Percentiles rank a stretch among this genome's conserved stretches.
phyloP scores from a whole-genome alignment of 495 filamentous ascomycete species.

The Xylaria curta region DNA sequence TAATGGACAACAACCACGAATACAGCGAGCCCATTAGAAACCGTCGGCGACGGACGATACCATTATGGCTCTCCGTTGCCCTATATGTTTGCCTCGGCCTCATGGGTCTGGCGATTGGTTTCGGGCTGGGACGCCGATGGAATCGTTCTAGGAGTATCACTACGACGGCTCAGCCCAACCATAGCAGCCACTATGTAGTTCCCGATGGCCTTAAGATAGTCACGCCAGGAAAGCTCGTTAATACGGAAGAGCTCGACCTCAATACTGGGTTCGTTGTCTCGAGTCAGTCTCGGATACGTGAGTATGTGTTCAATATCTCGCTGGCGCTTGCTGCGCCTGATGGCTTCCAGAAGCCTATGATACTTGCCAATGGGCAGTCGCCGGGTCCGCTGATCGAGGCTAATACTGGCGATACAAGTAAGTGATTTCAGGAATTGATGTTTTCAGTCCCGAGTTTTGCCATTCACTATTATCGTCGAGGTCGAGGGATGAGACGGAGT shows the following conservation, averaged over 20 bases:
- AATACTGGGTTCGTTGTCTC: constrained; percentile 32
- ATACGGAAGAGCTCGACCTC: constrained; percentile 37
- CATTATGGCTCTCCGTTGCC: constrained; percentile 30
- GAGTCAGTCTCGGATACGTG: constrained; percentile 22
- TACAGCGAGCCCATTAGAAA: constrained; percentile 18
- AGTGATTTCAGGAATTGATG: neutral
- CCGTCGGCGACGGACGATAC: constrained; percentile 23
- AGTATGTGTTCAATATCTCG: constrained; percentile 40
- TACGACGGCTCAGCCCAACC: neutral
- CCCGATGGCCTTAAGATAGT: constrained; percentile 26
- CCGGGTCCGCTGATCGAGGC: constrained; percentile 63
- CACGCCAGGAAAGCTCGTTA: constrained; percentile 31
- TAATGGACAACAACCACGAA: constrained; percentile 29
- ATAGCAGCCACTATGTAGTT: constrained; percentile 25
- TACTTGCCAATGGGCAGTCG: constrained; percentile 61
- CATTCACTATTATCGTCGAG: neutral
- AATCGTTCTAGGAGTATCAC: constrained; percentile 13
- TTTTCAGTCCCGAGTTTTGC: neutral
- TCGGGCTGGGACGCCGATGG: constrained; percentile 33
- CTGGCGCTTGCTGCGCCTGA: constrained; percentile 50
- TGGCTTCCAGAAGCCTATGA: constrained; percentile 57
- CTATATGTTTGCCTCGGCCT: constrained; percentile 29
- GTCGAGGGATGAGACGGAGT: neutral
- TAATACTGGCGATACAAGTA: constrained; percentile 53
- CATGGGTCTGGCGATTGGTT: constrained; percentile 26